Evolutionary conservation across 306 rosid genomes (phyloP).

Genomic region (Cucumis sativus): DNA sequence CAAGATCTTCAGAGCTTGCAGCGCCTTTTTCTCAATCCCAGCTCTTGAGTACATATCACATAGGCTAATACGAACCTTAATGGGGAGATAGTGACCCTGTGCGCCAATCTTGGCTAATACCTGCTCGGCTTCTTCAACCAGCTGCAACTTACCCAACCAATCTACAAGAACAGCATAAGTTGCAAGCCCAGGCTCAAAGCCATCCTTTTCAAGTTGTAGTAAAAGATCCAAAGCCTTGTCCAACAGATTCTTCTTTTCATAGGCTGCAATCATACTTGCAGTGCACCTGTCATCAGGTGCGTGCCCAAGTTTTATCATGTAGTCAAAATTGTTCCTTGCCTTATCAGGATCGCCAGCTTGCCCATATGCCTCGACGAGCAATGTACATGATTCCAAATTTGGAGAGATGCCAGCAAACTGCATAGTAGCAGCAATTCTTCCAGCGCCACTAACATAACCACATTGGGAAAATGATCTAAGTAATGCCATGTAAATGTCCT

Average conservation of each 20-base stretch:
- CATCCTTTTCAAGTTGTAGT: constrained; percentile 52
- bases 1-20: constrained; percentile 58
- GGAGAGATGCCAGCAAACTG: constrained; percentile 43
- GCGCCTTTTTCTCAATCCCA: constrained; percentile 65
- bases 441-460: constrained; percentile 33
- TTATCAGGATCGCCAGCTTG: constrained; percentile 29
- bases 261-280: constrained; percentile 72
- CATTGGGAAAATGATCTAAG: constrained; percentile 37
- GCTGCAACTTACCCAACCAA: constrained; percentile 70
- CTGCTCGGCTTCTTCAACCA: constrained; percentile 74
- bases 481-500: constrained; percentile 60
- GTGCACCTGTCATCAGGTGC: constrained; percentile 69
- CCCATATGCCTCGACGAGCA: constrained; percentile 52
- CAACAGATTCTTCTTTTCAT: constrained; percentile 43
- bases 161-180: constrained; percentile 75
- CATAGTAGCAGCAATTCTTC: constrained; percentile 38
- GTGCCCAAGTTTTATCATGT: constrained; percentile 42
- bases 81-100: constrained; percentile 67
- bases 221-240: constrained; percentile 64
- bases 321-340: constrained; percentile 57
- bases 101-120: constrained; percentile 47
- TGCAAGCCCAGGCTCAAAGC: constrained; percentile 71
- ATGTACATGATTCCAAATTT: constrained; percentile 41
- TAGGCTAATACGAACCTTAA: constrained; percentile 61
- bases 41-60: constrained; percentile 68